Evolutionary conservation across 1,284 basidiomycete genomes (phyloP).

Genomic region (Leccinum ambiguum): DNA sequence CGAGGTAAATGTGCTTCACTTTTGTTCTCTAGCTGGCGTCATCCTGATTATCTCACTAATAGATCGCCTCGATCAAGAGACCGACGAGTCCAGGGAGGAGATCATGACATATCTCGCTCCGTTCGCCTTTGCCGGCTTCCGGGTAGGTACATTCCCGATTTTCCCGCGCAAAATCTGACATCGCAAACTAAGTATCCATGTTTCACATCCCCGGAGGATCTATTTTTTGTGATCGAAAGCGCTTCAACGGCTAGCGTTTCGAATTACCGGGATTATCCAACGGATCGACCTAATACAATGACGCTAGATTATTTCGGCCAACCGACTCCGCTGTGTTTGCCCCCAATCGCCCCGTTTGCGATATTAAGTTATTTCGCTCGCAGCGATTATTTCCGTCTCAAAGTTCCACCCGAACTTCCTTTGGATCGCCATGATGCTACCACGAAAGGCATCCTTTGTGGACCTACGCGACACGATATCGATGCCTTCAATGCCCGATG

Average conservation of each 20-base stretch:
- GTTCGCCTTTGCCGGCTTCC: slow-evolving; percentile 47
- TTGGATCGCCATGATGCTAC: slow-evolving; percentile 25
- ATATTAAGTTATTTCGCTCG: slow-evolving; percentile 46
- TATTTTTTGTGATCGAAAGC: slow-evolving; percentile 13
- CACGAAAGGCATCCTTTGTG: slow-evolving; percentile 29
- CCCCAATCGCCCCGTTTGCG: slow-evolving; percentile 45
- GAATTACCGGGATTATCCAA: slow-evolving; percentile 24
- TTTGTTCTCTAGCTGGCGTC: neutral
- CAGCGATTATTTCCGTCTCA: slow-evolving; percentile 36
- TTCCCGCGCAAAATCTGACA: slow-evolving; percentile 14
- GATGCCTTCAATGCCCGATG: slow-evolving; percentile 41
- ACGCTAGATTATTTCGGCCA: slow-evolving; percentile 44
- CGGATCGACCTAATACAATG: slow-evolving; percentile 28
- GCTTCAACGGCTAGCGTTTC: slow-evolving; percentile 5
- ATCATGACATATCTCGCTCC: slow-evolving; percentile 42
- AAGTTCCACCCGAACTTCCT: slow-evolving; percentile 39
- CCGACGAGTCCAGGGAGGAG: slow-evolving; percentile 32
- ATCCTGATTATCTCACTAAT: slow-evolving; percentile 8
- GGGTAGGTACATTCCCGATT: slow-evolving; percentile 35
- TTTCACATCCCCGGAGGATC: slow-evolving; percentile 27
- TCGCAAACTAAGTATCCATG: slow-evolving; percentile 34
- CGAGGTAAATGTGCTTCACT: slow-evolving; percentile 14
- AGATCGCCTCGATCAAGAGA: slow-evolving; percentile 41
- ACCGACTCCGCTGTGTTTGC: slow-evolving; percentile 33
- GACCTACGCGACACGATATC: slow-evolving; percentile 46